These are phyloP conservation scores for Dactylellina parvicollis DNA, from an alignment of 2,329 filamentous ascomycete genomes.

Conservation along the genomic window DNA sequence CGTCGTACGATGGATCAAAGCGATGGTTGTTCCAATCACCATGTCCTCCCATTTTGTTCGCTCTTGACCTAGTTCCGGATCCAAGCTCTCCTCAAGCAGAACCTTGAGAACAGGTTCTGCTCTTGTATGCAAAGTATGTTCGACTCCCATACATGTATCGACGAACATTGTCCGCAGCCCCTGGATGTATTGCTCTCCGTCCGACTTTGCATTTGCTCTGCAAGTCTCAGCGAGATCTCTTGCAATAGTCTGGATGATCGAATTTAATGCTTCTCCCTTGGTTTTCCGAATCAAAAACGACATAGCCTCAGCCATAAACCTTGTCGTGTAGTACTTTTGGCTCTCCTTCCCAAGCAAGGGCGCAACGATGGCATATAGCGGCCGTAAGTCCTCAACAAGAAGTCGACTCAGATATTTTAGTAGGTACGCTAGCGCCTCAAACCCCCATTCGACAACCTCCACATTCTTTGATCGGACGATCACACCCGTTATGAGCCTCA, in stretches of 20 bases:
- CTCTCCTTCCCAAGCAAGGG: conserved; percentile 83
- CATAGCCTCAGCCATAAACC: conserved; percentile 93
- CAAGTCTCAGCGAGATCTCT: conserved; percentile 68
- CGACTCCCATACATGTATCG: conserved; percentile 76
- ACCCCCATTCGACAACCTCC: conserved; percentile 97
- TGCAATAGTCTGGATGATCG: conserved; percentile 77
- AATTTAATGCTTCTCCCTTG: conserved; percentile 76
- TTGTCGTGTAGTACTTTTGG: conserved; percentile 85
- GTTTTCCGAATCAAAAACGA: conserved; percentile 94
- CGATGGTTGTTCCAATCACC: conserved; percentile 79
- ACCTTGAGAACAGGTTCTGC: conserved; percentile 67
- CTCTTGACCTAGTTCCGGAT: conserved; percentile 44
- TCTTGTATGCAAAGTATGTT: conserved; percentile 69
- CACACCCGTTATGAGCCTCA: conserved; percentile 79
- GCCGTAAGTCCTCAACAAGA: conserved; percentile 82
- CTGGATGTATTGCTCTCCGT: conserved; percentile 74
- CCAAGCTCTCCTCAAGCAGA: conserved; percentile 62
- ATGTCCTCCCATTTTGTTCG: conserved; percentile 64
- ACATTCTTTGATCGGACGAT: conserved; percentile 80
- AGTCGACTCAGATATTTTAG: conserved; percentile 96
- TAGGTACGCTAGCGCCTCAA: conserved; percentile 89
- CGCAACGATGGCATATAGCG: conserved; percentile 79
- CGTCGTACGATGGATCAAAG: conserved; percentile 82
- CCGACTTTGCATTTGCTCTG: conserved; percentile 59
- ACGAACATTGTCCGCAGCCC: conserved; percentile 92